Percentiles rank a stretch among this genome's conserved stretches.
These are phyloP conservation scores for Termitomyces eurrhizus DNA, from an alignment of 768 basidiomycete genomes.

Conservation along the genomic window DNA sequence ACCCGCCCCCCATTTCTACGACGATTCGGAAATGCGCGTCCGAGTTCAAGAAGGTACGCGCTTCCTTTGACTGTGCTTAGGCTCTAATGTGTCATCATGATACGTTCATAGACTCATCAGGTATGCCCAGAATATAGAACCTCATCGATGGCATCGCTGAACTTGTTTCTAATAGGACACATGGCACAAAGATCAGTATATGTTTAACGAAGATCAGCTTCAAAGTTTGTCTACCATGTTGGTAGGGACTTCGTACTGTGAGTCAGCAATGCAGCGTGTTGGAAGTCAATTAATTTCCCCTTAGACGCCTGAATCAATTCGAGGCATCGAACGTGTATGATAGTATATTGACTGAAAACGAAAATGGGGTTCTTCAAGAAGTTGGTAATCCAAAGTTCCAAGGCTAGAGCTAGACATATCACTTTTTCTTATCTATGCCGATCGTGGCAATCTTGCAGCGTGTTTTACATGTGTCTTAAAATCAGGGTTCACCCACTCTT, in stretches of 20 bases:
- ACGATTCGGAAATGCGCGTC: constrained; percentile 84
- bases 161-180: constrained; percentile 56
- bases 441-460: constrained; percentile 16
- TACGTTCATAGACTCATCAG: constrained; percentile 52
- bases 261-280: constrained; percentile 23
- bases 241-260: constrained; percentile 87
- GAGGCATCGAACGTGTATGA: neutral
- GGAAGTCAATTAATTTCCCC: neutral
- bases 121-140: constrained; percentile 27
- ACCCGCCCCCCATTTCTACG: constrained; percentile 87
- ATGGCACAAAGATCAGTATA: constrained; percentile 85
- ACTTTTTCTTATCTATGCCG: constrained; percentile 17
- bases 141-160: constrained; percentile 10
- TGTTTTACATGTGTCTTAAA: constrained; percentile 18
- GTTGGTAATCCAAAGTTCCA: neutral
- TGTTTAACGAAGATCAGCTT: constrained; percentile 87
- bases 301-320: constrained; percentile 3
- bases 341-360: neutral
- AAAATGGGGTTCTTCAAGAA: neutral
- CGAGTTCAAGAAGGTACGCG: constrained; percentile 75
- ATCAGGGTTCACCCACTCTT: constrained; percentile 9
- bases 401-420: neutral
- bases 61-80: constrained; percentile 7
- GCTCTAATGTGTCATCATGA: constrained; percentile 10
- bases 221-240: constrained; percentile 85